Percentiles rank a stretch among this genome's conserved stretches.
Conservation (phyloP, 352 stramenopile species). For the Saprolegnia diclina region DNA sequence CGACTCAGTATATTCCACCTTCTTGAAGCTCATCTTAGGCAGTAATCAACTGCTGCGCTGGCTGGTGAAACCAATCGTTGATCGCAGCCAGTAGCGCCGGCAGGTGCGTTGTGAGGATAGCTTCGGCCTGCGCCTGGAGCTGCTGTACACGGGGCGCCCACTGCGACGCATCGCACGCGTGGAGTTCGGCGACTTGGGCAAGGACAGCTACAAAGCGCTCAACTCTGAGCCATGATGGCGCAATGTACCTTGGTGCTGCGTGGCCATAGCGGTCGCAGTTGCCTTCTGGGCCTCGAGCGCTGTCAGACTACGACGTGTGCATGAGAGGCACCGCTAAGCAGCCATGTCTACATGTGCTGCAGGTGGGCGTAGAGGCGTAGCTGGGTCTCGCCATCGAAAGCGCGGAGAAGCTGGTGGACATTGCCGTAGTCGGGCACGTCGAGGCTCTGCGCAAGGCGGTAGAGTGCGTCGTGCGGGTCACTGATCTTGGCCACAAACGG, state of each 20-base stretch:
- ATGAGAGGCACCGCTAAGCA: neutral
- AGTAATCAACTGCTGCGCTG: neutral
- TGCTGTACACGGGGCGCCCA: neutral
- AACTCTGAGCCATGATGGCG: neutral
- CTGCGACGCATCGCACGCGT: neutral
- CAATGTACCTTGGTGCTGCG: neutral
- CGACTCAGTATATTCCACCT: neutral
- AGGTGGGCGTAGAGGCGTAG: conserved; percentile 2
- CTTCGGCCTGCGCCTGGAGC: neutral
- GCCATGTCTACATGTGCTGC: neutral
- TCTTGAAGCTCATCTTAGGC: neutral
- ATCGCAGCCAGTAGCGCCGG: neutral
- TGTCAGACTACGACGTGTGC: neutral
- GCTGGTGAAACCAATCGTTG: conserved; percentile 16
- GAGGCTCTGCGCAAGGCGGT: neutral
- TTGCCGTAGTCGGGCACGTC: conserved; percentile 4
- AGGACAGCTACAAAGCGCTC: neutral
- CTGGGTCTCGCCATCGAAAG: neutral
- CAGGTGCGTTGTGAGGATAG: neutral
- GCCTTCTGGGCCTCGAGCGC: conserved; percentile 10
- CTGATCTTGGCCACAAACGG: neutral
- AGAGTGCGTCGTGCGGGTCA: neutral
- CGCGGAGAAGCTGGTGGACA: neutral
- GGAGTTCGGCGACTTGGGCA: neutral
- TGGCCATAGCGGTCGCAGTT: neutral